Conservation (phyloP, 768 basidiomycete species). For the Leccinum longicurvipes region DNA sequence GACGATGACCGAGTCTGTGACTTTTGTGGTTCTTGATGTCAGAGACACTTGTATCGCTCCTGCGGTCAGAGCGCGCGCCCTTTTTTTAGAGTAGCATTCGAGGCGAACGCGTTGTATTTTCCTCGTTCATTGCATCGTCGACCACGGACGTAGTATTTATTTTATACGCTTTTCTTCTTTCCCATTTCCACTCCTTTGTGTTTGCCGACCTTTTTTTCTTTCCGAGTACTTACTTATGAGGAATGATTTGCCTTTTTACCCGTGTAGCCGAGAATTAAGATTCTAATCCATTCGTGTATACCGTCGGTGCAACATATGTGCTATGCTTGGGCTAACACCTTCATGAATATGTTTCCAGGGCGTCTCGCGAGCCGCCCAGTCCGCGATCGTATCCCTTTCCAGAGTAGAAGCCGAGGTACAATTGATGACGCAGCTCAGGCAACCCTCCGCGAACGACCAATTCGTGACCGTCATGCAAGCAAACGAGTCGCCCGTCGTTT, state of each 20-base stretch:
- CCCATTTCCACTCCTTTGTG: neutral
- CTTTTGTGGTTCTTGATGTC: neutral
- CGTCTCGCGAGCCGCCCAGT: constrained; percentile 54
- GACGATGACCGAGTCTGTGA: neutral
- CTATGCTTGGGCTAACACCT: neutral
- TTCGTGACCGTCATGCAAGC: constrained; percentile 75
- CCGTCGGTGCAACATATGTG: no score
- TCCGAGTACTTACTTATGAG: neutral
- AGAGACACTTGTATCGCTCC: neutral
- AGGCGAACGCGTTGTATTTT: neutral
- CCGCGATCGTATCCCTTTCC: constrained; percentile 52
- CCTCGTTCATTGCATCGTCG: constrained; percentile 12
- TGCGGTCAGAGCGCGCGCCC: neutral
- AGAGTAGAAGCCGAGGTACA: constrained; percentile 58
- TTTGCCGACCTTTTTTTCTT: no score
- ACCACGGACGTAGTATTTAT: constrained; percentile 21
- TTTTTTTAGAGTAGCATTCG: constrained; percentile 1
- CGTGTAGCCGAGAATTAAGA: constrained; percentile 1
- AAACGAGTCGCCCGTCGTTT: neutral
- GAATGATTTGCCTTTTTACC: neutral
- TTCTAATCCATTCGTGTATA: no score
- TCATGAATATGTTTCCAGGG: constrained; percentile 69
- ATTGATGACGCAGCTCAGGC: constrained; percentile 33
- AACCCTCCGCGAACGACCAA: constrained; percentile 45
- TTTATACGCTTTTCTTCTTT: neutral